These are phyloP conservation scores for Cladosporium cucumerinum DNA, from an alignment of 2,329 filamentous ascomycete species.

Conservation along the genomic window DNA sequence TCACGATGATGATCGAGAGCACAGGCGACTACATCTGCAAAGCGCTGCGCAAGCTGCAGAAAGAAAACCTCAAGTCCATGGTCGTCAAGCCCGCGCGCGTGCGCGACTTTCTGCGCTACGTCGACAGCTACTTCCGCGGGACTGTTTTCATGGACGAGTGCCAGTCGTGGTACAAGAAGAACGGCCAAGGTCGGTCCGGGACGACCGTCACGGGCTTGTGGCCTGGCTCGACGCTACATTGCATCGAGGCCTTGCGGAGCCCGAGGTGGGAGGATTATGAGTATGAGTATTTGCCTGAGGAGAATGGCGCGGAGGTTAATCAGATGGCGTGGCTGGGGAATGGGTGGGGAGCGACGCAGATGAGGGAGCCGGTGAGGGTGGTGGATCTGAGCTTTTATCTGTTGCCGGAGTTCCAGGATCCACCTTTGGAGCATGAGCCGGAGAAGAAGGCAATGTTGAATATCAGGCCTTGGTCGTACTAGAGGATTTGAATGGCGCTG, in stretches of 20 bases:
- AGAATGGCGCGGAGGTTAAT: slow-evolving; percentile 40
- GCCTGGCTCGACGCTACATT: slow-evolving; percentile 64
- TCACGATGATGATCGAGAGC: slow-evolving; percentile 43
- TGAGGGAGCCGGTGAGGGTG: slow-evolving; percentile 35
- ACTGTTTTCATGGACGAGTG: slow-evolving; percentile 60
- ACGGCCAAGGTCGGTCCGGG: slow-evolving; percentile 54
- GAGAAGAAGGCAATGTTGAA: slow-evolving; percentile 39
- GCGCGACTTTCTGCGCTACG: slow-evolving; percentile 48
- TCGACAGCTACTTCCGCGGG: slow-evolving; percentile 49
- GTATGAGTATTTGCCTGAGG: slow-evolving; percentile 42
- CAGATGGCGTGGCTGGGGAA: slow-evolving; percentile 65
- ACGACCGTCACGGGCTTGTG: slow-evolving; percentile 64
- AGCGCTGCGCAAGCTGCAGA: slow-evolving; percentile 42
- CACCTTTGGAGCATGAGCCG: slow-evolving; percentile 34
- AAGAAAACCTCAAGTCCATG: slow-evolving; percentile 42
- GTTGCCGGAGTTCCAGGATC: slow-evolving; percentile 39
- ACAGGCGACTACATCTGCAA: slow-evolving; percentile 38
- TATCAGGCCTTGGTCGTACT: slow-evolving; percentile 39
- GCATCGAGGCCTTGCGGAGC: slow-evolving; percentile 55
- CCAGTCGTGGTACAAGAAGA: slow-evolving; percentile 65
- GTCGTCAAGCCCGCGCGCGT: slow-evolving; percentile 47
- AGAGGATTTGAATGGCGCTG: not conserved
- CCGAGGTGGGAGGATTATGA: slow-evolving; percentile 61
- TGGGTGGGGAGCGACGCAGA: slow-evolving; percentile 61
- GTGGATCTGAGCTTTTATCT: slow-evolving; percentile 43